Base-by-base conservation (phyloP, 345 rosid species). In the Punica granatum region DNA sequence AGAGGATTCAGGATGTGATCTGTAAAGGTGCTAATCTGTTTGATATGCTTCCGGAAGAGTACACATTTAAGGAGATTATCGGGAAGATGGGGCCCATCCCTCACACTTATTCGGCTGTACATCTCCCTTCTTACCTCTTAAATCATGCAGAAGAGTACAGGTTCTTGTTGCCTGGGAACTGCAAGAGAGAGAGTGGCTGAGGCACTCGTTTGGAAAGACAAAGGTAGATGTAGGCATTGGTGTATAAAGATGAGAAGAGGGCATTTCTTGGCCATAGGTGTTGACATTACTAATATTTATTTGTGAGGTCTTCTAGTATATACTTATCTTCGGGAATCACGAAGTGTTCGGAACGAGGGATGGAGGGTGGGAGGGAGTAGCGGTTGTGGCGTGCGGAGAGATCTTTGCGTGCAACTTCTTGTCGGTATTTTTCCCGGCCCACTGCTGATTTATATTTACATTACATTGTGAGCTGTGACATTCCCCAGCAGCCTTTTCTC, bases 1-100 rank as follows among this genome's bases (percentile, higher is more conserved):
- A 51, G 26, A 70, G 81, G 42, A 60, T 78, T 36, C 81, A 78
- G 65, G 76, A 74, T 26, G 62, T 74, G 42, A 78, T 78, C 59
- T 78, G 81, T 59, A 60, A 67, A 65, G 81, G 81, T 25, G 73
- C 70, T 31, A 69, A 78, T 58, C 51, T 78, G 11, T 78, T 78
- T 32, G 81, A 78, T 51, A 78, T 78, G 81, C 68, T 78, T 7
- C 81, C 81, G 3, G 78, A 78, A 67, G 81, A 78, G 62, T 62
- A 78, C 65, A 78, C 81, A 1, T 78, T 78, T 34, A 70, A 44
- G 75, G 78, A 78, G 66, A 74, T 77, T 19, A 77, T 77, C 2
- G 69, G 71, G 70, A 77, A 67, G 74, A 67, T 77, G 73, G 81
- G 81, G 36, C 60, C 73, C 10, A 66, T 78, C 61, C 67, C 76